phyloP scores from a whole-genome alignment of 768 basidiomycete genomes.

The Solioccasus polychromus region DNA sequence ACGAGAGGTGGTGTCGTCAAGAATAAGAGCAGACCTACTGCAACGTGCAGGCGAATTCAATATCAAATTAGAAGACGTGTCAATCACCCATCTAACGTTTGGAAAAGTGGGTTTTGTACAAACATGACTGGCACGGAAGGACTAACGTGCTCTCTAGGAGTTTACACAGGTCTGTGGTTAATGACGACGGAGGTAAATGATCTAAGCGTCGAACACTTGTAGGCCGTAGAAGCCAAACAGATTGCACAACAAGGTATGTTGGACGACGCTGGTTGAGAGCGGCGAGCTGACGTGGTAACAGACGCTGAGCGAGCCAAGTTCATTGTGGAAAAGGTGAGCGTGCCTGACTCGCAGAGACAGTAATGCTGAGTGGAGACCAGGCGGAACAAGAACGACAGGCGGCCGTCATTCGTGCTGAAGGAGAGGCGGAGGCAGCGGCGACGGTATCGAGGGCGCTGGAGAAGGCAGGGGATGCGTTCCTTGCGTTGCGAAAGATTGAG shows the following conservation, averaged over 20 bases:
- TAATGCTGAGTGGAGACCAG: constrained; percentile 40
- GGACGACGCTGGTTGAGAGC: neutral
- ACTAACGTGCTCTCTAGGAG: constrained; percentile 50
- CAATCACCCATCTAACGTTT: constrained; percentile 88
- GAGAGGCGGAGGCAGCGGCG: constrained; percentile 94
- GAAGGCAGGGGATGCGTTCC: constrained; percentile 94
- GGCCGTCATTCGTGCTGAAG: constrained; percentile 95
- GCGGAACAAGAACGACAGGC: constrained; percentile 99
- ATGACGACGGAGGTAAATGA: neutral
- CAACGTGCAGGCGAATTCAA: constrained; percentile 96
- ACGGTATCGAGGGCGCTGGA: constrained; percentile 90
- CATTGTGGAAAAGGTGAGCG: constrained; percentile 90
- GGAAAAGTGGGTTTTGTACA: constrained; percentile 57
- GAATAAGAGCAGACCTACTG: constrained; percentile 89
- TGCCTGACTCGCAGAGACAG: neutral
- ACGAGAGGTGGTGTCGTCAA: constrained; percentile 92
- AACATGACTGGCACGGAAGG: neutral
- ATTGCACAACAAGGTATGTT: constrained; percentile 93
- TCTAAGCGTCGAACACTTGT: neutral
- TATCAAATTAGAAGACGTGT: constrained; percentile 94
- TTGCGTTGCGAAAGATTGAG: constrained; percentile 94
- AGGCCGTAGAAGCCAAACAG: constrained; percentile 99
- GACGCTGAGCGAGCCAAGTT: constrained; percentile 99
- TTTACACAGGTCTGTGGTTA: constrained; percentile 60
- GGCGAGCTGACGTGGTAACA: constrained; percentile 32